Conservation (phyloP, 140 eudicot genomes). For the Stevia rebaudiana region DNA sequence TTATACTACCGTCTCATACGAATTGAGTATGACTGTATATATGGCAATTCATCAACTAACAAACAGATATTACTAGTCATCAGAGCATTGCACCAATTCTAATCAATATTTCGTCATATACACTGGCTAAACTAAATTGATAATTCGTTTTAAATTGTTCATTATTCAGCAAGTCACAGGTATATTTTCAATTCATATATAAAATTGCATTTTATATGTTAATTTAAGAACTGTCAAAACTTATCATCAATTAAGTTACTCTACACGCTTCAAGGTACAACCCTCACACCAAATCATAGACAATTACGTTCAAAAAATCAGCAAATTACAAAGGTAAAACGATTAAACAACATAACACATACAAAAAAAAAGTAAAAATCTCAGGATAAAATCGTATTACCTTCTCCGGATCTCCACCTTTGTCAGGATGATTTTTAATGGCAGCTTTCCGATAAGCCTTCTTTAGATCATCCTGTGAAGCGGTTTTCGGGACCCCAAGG, state of each 20-base stretch:
- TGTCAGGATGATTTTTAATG: conserved; percentile 48
- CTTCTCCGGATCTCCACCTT: conserved; percentile 55
- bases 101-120: neutral
- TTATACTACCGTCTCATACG: no score
- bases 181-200: neutral
- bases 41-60: neutral
- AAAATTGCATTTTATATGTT: neutral
- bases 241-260: neutral
- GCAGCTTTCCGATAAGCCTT: conserved; percentile 55
- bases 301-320: neutral
- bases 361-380: neutral
- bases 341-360: neutral
- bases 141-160: neutral
- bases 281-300: neutral
- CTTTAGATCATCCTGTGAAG: conserved; percentile 43
- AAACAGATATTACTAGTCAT: neutral
- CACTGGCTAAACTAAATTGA: neutral
- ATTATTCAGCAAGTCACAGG: neutral
- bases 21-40: neutral
- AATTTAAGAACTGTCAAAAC: neutral
- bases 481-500: conserved; percentile 38
- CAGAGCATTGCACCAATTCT: neutral
- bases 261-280: neutral
- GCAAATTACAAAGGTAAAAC: neutral
- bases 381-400: conserved; percentile 1